Conservation (phyloP, 768 basidiomycete genomes). For the Harrya chromipes region DNA sequence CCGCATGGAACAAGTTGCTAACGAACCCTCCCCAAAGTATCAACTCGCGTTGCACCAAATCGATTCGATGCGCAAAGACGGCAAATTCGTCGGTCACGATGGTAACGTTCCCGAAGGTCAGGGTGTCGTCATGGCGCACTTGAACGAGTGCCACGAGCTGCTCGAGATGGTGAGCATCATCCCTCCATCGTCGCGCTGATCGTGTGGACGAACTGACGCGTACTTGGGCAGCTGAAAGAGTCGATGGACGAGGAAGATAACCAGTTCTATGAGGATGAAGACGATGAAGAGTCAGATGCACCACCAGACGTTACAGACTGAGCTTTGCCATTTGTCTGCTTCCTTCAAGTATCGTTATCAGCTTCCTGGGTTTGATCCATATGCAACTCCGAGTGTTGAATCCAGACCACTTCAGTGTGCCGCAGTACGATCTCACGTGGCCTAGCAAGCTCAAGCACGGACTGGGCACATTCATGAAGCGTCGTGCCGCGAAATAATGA, state of each 20-base stretch:
- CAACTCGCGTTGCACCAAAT: slow-evolving; percentile 95
- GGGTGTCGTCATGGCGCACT: slow-evolving; percentile 91
- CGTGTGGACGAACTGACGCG: neutral
- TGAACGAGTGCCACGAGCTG: slow-evolving; percentile 95
- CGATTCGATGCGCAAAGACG: slow-evolving; percentile 88
- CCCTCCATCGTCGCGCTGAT: neutral
- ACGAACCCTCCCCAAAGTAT: slow-evolving; percentile 50
- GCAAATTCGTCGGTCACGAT: slow-evolving; percentile 86
- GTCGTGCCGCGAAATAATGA: slow-evolving; percentile 26
- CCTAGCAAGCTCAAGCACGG: too few relatives aligned
- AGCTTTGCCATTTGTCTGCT: neutral
- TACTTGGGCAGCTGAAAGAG: slow-evolving; percentile 55
- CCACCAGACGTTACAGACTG: slow-evolving; percentile 11
- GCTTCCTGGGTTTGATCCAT: neutral
- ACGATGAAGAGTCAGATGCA: slow-evolving; percentile 31
- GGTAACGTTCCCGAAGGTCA: slow-evolving; percentile 94
- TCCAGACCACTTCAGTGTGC: too few relatives aligned
- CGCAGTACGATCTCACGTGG: too few relatives aligned
- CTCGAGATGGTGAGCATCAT: slow-evolving; percentile 75
- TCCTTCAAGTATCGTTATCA: neutral
- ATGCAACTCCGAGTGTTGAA: neutral
- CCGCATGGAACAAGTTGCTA: neutral
- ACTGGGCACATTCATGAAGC: too few relatives aligned
- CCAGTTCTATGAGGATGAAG: slow-evolving; percentile 52
- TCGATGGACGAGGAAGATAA: slow-evolving; percentile 73